These are phyloP conservation scores for Exophiala sideris DNA, from an alignment of 2,329 filamentous ascomycete species.

Conservation along the genomic window DNA sequence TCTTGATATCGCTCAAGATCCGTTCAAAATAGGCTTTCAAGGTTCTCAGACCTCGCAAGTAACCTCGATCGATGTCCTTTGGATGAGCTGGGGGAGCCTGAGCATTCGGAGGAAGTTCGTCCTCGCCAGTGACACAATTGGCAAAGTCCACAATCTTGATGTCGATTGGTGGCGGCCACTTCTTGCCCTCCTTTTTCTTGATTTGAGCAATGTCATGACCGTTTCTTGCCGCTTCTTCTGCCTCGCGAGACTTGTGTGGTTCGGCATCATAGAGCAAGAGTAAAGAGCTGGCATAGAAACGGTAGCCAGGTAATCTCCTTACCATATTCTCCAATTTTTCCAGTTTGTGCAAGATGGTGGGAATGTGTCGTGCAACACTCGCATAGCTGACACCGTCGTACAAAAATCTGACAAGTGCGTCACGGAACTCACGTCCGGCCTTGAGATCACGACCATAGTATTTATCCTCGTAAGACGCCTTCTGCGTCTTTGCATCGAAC, in stretches of 20 bases:
- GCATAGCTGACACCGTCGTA: slow-evolving; percentile 81
- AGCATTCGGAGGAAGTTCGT: slow-evolving; percentile 56
- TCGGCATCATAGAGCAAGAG: slow-evolving; percentile 97
- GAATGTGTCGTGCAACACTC: slow-evolving; percentile 82
- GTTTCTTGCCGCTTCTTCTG: slow-evolving; percentile 24
- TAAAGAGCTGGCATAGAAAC: slow-evolving; percentile 92
- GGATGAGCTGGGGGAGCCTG: slow-evolving; percentile 79
- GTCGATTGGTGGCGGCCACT: slow-evolving; percentile 60
- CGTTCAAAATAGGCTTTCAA: slow-evolving; percentile 79
- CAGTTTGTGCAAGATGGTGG: slow-evolving; percentile 79
- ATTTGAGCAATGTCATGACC: slow-evolving; percentile 26
- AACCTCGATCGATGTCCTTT: slow-evolving; percentile 78
- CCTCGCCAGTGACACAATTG: slow-evolving; percentile 89
- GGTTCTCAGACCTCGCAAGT: slow-evolving; percentile 77
- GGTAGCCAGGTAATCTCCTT: slow-evolving; percentile 72
- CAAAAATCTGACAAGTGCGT: slow-evolving; percentile 81
- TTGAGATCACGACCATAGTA: slow-evolving; percentile 90
- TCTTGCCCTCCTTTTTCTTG: slow-evolving; percentile 29
- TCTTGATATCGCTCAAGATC: slow-evolving; percentile 74
- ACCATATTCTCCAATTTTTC: slow-evolving; percentile 80
- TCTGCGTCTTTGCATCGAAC: slow-evolving; percentile 80
- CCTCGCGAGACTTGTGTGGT: slow-evolving; percentile 39
- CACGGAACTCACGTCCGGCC: slow-evolving; percentile 82
- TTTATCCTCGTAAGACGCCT: slow-evolving; percentile 95
- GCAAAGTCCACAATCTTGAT: slow-evolving; percentile 99